Evolutionary conservation across 148 eudicot genomes (phyloP).

Genomic region (Rhododendron kiyosumense): DNA sequence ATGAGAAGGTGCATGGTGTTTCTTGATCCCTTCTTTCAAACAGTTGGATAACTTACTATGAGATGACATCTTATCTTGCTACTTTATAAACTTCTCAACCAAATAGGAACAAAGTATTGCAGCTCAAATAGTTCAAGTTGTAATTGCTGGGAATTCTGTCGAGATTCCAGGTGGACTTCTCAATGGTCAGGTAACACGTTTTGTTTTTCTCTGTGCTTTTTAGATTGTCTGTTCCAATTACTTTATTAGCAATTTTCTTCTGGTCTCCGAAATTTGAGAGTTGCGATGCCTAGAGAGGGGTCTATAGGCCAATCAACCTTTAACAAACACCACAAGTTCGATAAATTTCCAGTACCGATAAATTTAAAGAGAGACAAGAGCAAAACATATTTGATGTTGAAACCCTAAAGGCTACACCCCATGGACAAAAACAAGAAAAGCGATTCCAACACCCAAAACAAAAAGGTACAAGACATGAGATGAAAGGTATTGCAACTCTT

Average conservation of each 20-base stretch:
- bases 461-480: not conserved
- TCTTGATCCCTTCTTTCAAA: conserved; percentile 4
- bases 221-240: not conserved
- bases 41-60: not conserved
- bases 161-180: conserved; percentile 61
- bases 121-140: conserved; percentile 86
- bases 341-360: not conserved
- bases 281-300: not conserved
- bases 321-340: not conserved
- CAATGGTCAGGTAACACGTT: conserved; percentile 65
- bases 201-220: not conserved
- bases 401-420: not conserved
- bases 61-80: conserved; percentile 7
- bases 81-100: conserved; percentile 12
- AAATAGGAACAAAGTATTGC: conserved; percentile 79
- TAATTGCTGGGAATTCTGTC: conserved; percentile 90
- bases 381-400: not conserved
- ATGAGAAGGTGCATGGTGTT: conserved; percentile 56
- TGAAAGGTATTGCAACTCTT: not conserved
- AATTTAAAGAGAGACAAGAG: not conserved
- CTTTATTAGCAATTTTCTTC: not conserved
- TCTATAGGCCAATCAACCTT: not conserved
- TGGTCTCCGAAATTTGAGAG: not conserved
- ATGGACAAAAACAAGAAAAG: not conserved
- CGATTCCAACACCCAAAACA: not conserved